Base-by-base conservation (phyloP, 176 grass and related monocot genomes). In the Aegilops speltoides region DNA sequence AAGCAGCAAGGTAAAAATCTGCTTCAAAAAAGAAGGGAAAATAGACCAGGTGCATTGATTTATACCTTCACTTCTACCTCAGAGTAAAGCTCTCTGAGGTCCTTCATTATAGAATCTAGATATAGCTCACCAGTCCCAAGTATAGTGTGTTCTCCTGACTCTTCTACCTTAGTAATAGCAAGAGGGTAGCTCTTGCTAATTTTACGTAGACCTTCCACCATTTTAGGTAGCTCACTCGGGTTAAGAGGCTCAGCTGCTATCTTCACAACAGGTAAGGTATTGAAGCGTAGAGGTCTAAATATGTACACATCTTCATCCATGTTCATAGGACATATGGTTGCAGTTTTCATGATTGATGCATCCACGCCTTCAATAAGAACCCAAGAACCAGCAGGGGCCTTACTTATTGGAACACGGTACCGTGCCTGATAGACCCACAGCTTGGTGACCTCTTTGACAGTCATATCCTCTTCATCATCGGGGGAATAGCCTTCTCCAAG, bases 91-190 rank as follows among this genome's bases (percentile, higher is more conserved):
- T 99, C 97, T 89, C 97, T 94, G 10, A 96, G 88, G 79, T 99
- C 97, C 89, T 96, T 99, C 97, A 96, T 99, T 73, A 99, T 99
- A 77, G 90, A 99, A 94, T 99, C 97, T 28, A 99, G 89, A 93
- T 99, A 99, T 45, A 96, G 76, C 81, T 99, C 94, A 37, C 97
- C 97, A 29, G 92, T 99, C 36, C 94, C 97, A 50, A 99, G 85
- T 14, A 99, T 99, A 77, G 92, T 96, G 86, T 99, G 97, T 70
- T 99, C 97, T 62, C 97, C 97, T 41, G 94, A 96, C 80, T 99
- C 97, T 83, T 99, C 97, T 62, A 99, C 97, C 80, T 96, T 99
- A 16, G 97, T 99, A 87, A 99, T 89, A 86, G 97, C 97, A 37
- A 96, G 84, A 83, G 97, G 97, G 87, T 99, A 99, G 59, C 97